Evolutionary conservation across 768 basidiomycete genomes (phyloP).

Genomic region (Lenzites betulinus): DNA sequence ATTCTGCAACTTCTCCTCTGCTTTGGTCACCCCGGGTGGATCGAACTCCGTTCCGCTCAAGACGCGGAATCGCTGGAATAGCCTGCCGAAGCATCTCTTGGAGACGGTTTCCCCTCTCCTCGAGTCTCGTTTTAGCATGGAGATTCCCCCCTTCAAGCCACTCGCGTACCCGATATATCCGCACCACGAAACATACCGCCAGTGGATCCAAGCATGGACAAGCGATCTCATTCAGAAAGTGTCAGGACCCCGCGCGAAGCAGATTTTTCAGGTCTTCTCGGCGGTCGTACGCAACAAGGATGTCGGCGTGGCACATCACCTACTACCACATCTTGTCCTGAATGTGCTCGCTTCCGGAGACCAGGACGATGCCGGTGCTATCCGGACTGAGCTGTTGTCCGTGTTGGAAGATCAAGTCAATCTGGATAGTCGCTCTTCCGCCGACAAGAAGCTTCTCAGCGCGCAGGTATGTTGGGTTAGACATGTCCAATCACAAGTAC

Average conservation of each 20-base stretch:
- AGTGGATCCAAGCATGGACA: constrained; percentile 95
- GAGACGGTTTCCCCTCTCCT: constrained; percentile 88
- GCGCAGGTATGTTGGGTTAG: constrained; percentile 70
- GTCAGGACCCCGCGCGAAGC: constrained; percentile 56
- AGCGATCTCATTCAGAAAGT: constrained; percentile 72
- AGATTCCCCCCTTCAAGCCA: constrained; percentile 17
- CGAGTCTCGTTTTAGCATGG: constrained; percentile 57
- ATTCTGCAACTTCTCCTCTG: constrained; percentile 83
- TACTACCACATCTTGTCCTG: constrained; percentile 90
- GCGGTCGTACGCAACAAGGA: constrained; percentile 84
- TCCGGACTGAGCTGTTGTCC: constrained; percentile 73
- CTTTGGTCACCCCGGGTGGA: constrained; percentile 61
- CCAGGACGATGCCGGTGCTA: constrained; percentile 59
- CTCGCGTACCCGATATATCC: constrained; percentile 72
- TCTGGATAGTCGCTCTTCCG: constrained; percentile 52
- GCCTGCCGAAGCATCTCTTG: constrained; percentile 77
- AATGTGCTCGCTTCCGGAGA: constrained; percentile 79
- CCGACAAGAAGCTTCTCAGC: constrained; percentile 85
- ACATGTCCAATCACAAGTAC: too few relatives aligned
- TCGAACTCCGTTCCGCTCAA: constrained; percentile 56
- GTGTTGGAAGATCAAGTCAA: constrained; percentile 89
- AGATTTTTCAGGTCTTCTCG: constrained; percentile 78
- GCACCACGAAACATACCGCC: constrained; percentile 77
- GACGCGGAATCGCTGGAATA: constrained; percentile 76
- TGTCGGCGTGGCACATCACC: constrained; percentile 88